Evolutionary conservation across 345 rosid genomes (phyloP).

Genomic region (Eucalyptus erythrocorys): DNA sequence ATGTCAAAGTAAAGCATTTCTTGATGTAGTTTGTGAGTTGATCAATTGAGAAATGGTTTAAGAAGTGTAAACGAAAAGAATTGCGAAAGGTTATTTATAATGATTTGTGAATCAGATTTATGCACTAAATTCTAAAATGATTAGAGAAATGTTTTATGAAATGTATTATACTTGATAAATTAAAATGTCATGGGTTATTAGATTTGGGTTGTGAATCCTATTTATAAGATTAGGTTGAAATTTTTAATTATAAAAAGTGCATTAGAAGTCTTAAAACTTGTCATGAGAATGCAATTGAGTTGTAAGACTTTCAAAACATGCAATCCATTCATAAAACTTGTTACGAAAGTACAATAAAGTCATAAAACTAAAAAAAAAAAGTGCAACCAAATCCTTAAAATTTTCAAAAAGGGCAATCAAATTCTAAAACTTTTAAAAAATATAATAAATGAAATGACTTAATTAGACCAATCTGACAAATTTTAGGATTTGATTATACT

Average conservation of each 20-base stretch:
- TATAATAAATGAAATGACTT: accelerated
- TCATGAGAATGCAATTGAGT: accelerated
- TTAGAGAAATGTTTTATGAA: too few species aligned
- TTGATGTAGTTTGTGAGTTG: not conserved
- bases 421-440: accelerated
- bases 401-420: accelerated
- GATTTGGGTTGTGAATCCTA: not conserved
- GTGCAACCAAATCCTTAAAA: too few species aligned
- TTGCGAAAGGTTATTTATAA: not conserved
- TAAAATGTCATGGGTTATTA: accelerated
- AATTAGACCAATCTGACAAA: accelerated
- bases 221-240: too few species aligned
- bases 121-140: not conserved
- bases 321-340: accelerated
- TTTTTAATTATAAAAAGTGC: accelerated
- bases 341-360: accelerated
- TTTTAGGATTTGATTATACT: accelerated
- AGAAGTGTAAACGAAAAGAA: not conserved
- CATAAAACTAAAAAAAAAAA: too few species aligned
- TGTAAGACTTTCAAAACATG: too few species aligned
- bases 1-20: not conserved
- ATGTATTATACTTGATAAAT: not conserved
- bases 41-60: not conserved
- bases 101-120: not conserved
- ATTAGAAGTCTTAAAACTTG: accelerated